Percentiles rank a stretch among this genome's conserved stretches.
Conservation (phyloP, 768 basidiomycete species). For the Chlorophyllum brunneum region DNA sequence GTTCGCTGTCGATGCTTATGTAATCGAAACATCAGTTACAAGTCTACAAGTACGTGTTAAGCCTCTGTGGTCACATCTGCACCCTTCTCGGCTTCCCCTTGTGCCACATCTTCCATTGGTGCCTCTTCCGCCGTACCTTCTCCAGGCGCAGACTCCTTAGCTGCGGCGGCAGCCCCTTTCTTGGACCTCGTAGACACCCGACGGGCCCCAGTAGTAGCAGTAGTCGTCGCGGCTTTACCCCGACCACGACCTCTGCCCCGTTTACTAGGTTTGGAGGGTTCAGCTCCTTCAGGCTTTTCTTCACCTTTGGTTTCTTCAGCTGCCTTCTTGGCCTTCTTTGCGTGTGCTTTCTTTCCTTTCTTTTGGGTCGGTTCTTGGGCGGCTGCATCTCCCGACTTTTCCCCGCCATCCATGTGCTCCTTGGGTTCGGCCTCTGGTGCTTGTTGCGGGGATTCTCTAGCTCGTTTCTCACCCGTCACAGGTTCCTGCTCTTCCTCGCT, state of each 20-base stretch:
- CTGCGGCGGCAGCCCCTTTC: neutral
- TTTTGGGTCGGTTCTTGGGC: neutral
- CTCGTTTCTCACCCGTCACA: conserved; percentile 11
- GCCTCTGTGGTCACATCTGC: no score
- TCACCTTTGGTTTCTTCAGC: neutral
- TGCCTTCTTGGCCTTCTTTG: neutral
- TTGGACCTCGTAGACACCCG: neutral
- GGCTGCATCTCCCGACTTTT: neutral
- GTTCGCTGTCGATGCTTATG: neutral
- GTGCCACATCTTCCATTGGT: neutral
- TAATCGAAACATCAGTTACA: no score
- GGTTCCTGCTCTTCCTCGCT: conserved; percentile 16
- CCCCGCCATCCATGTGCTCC: no score
- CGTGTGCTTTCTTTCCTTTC: neutral
- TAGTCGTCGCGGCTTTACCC: neutral
- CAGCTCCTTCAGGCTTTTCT: neutral
- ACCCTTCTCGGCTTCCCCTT: no score
- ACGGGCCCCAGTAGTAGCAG: neutral
- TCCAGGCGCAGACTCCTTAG: neutral
- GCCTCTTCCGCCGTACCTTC: neutral
- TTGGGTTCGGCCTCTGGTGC: no score
- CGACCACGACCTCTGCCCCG: neutral
- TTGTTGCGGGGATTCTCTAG: no score
- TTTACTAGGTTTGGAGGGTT: neutral
- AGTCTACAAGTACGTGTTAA: no score